Percentiles rank a stretch among this genome's conserved stretches.
phyloP scores from a whole-genome alignment of 75 land plant species.

The Cupressus sempervirens region DNA sequence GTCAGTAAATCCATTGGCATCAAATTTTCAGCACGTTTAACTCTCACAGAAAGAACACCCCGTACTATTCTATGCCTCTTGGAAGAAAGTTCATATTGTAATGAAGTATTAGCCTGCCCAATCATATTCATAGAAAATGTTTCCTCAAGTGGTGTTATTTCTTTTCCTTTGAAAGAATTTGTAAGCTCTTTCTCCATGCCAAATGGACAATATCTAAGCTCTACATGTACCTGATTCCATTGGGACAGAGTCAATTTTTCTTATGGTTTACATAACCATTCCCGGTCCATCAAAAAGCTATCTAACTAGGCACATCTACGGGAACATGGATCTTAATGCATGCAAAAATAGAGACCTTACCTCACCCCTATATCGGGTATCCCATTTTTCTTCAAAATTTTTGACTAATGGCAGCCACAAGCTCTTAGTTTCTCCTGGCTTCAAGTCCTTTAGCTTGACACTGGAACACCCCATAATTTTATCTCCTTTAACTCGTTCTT shows the following conservation, averaged over 20 bases:
- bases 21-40: slow-evolving; percentile 82
- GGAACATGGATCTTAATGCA: background rate
- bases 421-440: slow-evolving; percentile 66
- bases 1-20: slow-evolving; percentile 57
- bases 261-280: background rate
- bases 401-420: slow-evolving; percentile 73
- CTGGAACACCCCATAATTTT: slow-evolving; percentile 78
- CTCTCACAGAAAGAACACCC: slow-evolving; percentile 86
- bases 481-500: slow-evolving; percentile 62
- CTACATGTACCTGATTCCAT: slow-evolving; percentile 63
- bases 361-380: slow-evolving; percentile 70
- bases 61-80: slow-evolving; percentile 56
- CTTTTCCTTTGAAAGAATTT: slow-evolving; percentile 33
- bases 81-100: slow-evolving; percentile 11
- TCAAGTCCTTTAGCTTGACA: slow-evolving; percentile 44
- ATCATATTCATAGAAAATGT: slow-evolving; percentile 39
- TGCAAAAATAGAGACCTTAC: slow-evolving; percentile 19
- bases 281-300: background rate
- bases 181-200: slow-evolving; percentile 39
- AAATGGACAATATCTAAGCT: slow-evolving; percentile 62
- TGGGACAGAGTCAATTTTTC: background rate
- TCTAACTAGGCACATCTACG: background rate
- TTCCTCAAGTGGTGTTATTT: slow-evolving; percentile 67
- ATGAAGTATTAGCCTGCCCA: slow-evolving; percentile 26
- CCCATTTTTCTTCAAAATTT: slow-evolving; percentile 55